Evolutionary conservation across 176 grass and related monocot species (phyloP).

Genomic region (Secale cereale): DNA sequence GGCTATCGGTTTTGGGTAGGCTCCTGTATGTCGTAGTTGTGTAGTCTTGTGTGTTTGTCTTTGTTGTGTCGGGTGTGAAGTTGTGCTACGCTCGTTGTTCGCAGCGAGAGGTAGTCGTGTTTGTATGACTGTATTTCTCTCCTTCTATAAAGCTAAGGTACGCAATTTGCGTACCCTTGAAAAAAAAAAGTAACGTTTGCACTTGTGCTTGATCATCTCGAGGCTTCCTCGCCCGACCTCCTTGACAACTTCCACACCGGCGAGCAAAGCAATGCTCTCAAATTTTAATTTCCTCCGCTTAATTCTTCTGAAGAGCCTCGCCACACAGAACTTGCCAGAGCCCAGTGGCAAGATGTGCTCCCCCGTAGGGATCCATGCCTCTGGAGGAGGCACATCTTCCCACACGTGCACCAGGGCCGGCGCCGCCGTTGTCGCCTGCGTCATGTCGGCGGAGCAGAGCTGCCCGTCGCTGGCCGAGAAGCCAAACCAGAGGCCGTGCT

Average conservation of each 20-base stretch:
- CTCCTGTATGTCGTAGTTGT: too few relatives aligned
- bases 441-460: not conserved
- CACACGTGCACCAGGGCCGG: not conserved
- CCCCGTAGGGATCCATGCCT: not conserved
- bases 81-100: too few relatives aligned
- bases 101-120: too few relatives aligned
- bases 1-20: too few relatives aligned
- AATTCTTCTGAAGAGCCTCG: not conserved
- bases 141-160: too few relatives aligned
- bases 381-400: not conserved
- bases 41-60: too few relatives aligned
- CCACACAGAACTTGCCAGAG: not conserved
- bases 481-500: conserved; percentile 14
- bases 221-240: not conserved
- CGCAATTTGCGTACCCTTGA: too few relatives aligned
- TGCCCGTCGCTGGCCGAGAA: not conserved
- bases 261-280: not conserved
- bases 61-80: too few relatives aligned
- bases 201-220: not conserved
- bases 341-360: not conserved
- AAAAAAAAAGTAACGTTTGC: not conserved
- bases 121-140: too few relatives aligned
- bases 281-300: not conserved
- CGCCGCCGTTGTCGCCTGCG: not conserved
- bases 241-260: not conserved